Evolutionary conservation across 2,329 filamentous ascomycete species (phyloP).

Genomic region (Diaporthe caulivora): DNA sequence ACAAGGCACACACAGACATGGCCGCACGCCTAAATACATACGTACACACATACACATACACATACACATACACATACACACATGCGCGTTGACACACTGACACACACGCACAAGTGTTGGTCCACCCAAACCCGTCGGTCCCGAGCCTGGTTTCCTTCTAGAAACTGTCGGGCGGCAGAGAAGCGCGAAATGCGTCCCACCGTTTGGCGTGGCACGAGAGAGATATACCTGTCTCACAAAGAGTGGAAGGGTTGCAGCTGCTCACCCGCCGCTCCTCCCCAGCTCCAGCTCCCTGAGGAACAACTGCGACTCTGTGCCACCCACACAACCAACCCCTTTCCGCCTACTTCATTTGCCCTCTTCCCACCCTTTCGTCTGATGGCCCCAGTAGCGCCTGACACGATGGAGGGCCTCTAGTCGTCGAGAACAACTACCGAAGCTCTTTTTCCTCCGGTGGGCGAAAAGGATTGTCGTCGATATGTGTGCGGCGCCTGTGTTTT

Average conservation of each 20-base stretch:
- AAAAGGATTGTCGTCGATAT: constrained; percentile 9
- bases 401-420: neutral
- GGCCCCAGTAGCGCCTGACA: neutral
- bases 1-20: constrained; percentile 8
- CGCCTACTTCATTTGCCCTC: neutral
- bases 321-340: neutral
- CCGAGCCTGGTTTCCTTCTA: constrained; percentile 21
- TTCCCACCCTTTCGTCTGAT: neutral
- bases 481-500: too few relatives aligned
- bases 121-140: constrained; percentile 4
- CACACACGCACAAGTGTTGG: neutral
- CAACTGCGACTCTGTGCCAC: constrained; percentile 23
- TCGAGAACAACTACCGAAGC: constrained; percentile 19
- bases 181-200: constrained; percentile 22
- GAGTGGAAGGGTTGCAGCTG: neutral
- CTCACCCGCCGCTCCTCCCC: neutral
- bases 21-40: neutral
- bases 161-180: constrained; percentile 19
- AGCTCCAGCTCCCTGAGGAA: neutral
- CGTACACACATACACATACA: neutral
- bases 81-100: neutral
- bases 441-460: neutral
- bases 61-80: neutral
- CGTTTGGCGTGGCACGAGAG: constrained; percentile 23
- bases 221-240: constrained; percentile 26